Evolutionary conservation across 176 grass and related monocot species (phyloP), one percentile per base, ranked within the genome.

Genomic region (Zizania latifolia): DNA sequence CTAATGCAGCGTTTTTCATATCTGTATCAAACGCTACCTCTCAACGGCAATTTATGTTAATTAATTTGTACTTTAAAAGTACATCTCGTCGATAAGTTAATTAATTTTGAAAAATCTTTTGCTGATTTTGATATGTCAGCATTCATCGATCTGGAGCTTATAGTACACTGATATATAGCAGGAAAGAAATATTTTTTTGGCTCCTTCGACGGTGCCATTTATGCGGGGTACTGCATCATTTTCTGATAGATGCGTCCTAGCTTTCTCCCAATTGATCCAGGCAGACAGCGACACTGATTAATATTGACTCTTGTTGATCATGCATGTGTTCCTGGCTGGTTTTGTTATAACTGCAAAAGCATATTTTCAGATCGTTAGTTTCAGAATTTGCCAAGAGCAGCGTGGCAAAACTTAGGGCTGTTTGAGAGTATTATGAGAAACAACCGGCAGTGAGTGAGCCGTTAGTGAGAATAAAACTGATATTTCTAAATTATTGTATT

Each of bases 181-280:
- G 35, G 1, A 50, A 76, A 50, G 15, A 76, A 5, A 10, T 10
- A 38, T 8, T 21, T 46, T 41, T 40, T 30, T 19, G 51, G 63
- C 50, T 79, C 34, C 35, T 69, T 78, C 14, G 51, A 45, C 46
- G n/a, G 21, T 32, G 45, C 38, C 37, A 68, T 24, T 28, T 23
- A 50, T 24, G 35, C 48, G 70, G 70, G 71, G 28, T 82, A 74
- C 61, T 9, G 4, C 15, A 64, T 82, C 80, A 58, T 82, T 82
- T 75, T 75, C 71, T 58, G 80, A 83, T 21, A 35, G 80, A 75
- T 5, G 51, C 28, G 3, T 68, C 4, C 34, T 31, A 83, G 48
- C 48, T 53, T 22, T 83, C 64, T 79, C 50, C 16, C 31, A 22
- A 61, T 12, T 5, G 15, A 66, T 50, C 17, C 16, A 7, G n/a